These are phyloP conservation scores for Suillus occidentalis DNA, from an alignment of 768 basidiomycete species.

Conservation along the genomic window DNA sequence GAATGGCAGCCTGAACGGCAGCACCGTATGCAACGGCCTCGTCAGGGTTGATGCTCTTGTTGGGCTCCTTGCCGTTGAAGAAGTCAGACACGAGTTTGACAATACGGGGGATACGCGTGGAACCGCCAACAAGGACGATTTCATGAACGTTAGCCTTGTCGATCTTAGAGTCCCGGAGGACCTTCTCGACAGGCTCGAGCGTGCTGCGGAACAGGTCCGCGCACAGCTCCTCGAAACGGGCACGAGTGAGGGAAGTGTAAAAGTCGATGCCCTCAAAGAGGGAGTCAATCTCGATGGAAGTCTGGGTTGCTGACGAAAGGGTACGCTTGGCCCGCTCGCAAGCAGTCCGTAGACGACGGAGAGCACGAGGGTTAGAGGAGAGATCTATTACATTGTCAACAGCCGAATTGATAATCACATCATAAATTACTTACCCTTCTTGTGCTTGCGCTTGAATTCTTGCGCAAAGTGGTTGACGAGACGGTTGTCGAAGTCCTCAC, in stretches of 20 bases:
- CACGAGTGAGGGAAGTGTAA: constrained; percentile 97
- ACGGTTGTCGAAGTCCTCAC: constrained; percentile 98
- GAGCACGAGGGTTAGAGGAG: constrained; percentile 89
- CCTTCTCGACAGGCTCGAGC: constrained; percentile 95
- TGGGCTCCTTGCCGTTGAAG: constrained; percentile 98
- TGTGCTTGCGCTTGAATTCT: constrained; percentile 97
- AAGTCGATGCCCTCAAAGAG: constrained; percentile 98
- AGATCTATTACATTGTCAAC: constrained; percentile 54
- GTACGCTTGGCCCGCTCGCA: constrained; percentile 99
- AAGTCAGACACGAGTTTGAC: constrained; percentile 97
- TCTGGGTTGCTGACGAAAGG: constrained; percentile 94
- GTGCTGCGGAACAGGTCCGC: constrained; percentile 94
- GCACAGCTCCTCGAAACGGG: constrained; percentile 95
- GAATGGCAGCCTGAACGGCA: constrained; percentile 96
- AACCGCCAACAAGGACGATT: constrained; percentile 97
- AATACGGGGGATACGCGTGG: constrained; percentile 97
- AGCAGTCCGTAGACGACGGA: constrained; percentile 95
- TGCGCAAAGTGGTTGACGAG: constrained; percentile 96
- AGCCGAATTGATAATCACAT: constrained; percentile 6
- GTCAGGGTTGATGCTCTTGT: constrained; percentile 99
- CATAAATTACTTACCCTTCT: constrained; percentile 66
- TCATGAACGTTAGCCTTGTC: constrained; percentile 96
- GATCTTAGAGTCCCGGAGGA: constrained; percentile 96
- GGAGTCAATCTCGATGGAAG: constrained; percentile 97
- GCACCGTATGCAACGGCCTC: constrained; percentile 99